These are phyloP conservation scores for Didymella glomerata DNA, from an alignment of 2,329 filamentous ascomycete species.

Conservation along the genomic window DNA sequence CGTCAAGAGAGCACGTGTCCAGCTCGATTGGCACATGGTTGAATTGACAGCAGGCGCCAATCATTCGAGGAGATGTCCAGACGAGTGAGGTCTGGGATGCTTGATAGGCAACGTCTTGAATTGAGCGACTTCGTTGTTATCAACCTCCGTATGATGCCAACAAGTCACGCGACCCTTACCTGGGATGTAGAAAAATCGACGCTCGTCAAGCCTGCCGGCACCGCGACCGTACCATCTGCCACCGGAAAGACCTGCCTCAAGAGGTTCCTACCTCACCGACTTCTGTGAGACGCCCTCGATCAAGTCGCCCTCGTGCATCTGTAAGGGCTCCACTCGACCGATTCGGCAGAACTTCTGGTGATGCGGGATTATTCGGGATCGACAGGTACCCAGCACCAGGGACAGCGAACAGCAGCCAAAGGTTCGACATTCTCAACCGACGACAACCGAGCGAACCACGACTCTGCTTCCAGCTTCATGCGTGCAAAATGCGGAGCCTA, in stretches of 20 bases:
- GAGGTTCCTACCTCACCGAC: slow-evolving; percentile 11
- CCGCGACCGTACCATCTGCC: not conserved
- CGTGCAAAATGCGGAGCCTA: slow-evolving; percentile 12
- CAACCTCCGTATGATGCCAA: not conserved
- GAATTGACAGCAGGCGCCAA: no score
- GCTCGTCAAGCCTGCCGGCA: not conserved
- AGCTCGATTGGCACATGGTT: no score
- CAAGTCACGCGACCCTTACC: not conserved
- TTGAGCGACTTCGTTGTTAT: not conserved
- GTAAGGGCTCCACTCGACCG: slow-evolving; percentile 23
- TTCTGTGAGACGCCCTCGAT: slow-evolving; percentile 17
- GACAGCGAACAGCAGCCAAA: slow-evolving; percentile 25
- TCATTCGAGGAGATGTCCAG: not conserved
- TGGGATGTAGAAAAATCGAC: not conserved
- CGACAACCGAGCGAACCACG: slow-evolving; percentile 29
- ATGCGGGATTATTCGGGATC: slow-evolving; percentile 27
- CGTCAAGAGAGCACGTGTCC: not conserved
- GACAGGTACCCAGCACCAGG: slow-evolving; percentile 19
- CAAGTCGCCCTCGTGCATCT: slow-evolving; percentile 9
- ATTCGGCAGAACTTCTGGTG: slow-evolving; percentile 24
- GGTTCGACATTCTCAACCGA: slow-evolving; percentile 27
- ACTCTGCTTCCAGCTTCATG: slow-evolving; percentile 16
- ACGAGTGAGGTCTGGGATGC: not conserved
- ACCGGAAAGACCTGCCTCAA: slow-evolving; percentile 4
- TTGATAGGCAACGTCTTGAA: not conserved